Evolutionary conservation across 306 rosid genomes (phyloP), one percentile per base, ranked within the genome.

Genomic region (Vigna reflexopilosa): DNA sequence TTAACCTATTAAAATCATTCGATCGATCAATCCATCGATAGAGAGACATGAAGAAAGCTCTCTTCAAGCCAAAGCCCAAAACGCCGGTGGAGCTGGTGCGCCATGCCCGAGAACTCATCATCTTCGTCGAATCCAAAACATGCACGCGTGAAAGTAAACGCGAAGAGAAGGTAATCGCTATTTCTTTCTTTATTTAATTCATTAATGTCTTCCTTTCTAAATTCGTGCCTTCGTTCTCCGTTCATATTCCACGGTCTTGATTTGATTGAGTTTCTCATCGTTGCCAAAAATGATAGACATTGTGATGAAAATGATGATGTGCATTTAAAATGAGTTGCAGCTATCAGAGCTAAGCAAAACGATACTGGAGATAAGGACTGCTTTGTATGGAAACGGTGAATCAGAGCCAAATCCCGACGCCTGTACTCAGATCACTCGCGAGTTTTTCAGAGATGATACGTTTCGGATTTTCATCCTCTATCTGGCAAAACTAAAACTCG

Each of bases 351-450:
- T 93, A 70, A 47, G 81, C 26, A 90, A 85, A 76, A 59, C 83
- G 10, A 80, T 93, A 11, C 32, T 72, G 52, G 91, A 87, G 55
- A 81, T 89, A 42, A 87, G 85, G 49, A 81, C 84, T 0, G n/a
- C 82, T 74, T 86, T 93, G 1, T 93, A 82, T 79, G 97, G 97
- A 19, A 65, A 74, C 49, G 90, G 75, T 17, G 92, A 50, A 50
- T 71, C 86, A 10, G 97, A 90, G 76, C 93, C 97, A 24, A 78
- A 44, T 68, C 64, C 77, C 34, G 96, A 89, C 7, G 87, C 91
- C 8, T 92, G 96, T 74, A 77, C 89, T 61, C 93, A 82, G 52
- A 50, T 92, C 16, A 89, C 97, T 1, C 83, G 34, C 24, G 96
- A 90, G 74, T 90, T 90, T 73, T 92, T 90, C 42, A 85, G 10